Conservation (phyloP, 2,329 filamentous ascomycete species). For the Diaporthe eres region DNA sequence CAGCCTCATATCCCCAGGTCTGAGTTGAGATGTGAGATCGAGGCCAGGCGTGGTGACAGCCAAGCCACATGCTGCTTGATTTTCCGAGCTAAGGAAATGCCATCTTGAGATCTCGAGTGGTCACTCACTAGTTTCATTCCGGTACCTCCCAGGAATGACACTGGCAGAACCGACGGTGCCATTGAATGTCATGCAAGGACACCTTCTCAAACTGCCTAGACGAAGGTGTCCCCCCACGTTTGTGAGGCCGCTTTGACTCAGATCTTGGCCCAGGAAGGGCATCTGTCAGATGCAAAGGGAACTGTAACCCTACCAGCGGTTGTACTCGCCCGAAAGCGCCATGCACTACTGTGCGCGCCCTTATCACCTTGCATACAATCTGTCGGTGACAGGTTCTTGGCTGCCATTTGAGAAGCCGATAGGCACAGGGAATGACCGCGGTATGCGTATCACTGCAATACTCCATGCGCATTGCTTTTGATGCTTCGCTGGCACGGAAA, state of each 20-base stretch:
- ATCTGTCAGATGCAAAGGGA: conserved; percentile 10
- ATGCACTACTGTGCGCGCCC: neutral
- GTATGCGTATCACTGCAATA: neutral
- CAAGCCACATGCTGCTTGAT: neutral
- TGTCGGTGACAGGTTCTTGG: conserved; percentile 1
- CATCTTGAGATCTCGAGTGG: neutral
- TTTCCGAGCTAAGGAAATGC: neutral
- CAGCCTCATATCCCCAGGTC: neutral
- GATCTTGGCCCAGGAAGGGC: conserved; percentile 12
- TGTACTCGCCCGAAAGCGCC: conserved; percentile 1
- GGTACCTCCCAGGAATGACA: too few species aligned
- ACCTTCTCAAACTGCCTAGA: neutral
- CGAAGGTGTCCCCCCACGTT: conserved; percentile 1
- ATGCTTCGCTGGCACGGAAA: conserved; percentile 5
- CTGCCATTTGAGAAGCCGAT: neutral
- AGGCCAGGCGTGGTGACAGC: neutral
- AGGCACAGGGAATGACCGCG: neutral
- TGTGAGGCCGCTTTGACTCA: neutral
- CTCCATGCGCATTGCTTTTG: conserved; percentile 1
- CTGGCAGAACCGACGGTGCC: neutral
- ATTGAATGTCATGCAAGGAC: neutral
- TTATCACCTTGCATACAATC: neutral
- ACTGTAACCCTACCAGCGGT: neutral
- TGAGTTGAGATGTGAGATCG: neutral
- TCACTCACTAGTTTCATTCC: neutral